These are phyloP conservation scores for Xylaria palmicola DNA, from an alignment of 495 filamentous ascomycete genomes.

Conservation along the genomic window DNA sequence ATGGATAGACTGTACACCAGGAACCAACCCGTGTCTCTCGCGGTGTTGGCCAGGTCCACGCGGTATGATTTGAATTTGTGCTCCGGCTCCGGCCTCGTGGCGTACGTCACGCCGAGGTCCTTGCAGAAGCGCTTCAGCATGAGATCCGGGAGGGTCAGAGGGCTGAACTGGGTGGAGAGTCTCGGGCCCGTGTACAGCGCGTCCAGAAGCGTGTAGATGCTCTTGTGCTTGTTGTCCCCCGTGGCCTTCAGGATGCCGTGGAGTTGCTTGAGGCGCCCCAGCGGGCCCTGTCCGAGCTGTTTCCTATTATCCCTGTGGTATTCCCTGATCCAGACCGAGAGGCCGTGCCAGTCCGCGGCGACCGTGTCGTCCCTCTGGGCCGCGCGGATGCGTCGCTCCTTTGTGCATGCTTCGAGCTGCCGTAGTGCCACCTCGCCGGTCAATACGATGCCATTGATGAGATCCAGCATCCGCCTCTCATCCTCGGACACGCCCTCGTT, in stretches of 20 bases:
- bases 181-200: background rate
- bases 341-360: background rate
- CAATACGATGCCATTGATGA: background rate
- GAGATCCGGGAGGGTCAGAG: background rate
- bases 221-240: background rate
- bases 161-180: background rate
- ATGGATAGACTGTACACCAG: background rate
- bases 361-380: background rate
- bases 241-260: background rate
- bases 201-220: background rate
- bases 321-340: background rate
- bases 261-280: background rate
- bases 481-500: background rate
- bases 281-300: background rate
- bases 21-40: background rate
- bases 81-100: background rate
- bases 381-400: background rate
- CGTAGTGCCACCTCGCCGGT: background rate
- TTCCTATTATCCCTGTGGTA: background rate
- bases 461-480: background rate
- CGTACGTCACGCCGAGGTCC: background rate
- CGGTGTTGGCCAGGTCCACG: background rate
- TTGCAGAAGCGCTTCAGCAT: background rate
- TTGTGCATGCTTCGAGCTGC: background rate
- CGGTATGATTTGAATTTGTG: background rate